These are phyloP conservation scores for Chrysoporthe deuterocubensis DNA, from an alignment of 2,329 filamentous ascomycete species.

Conservation along the genomic window DNA sequence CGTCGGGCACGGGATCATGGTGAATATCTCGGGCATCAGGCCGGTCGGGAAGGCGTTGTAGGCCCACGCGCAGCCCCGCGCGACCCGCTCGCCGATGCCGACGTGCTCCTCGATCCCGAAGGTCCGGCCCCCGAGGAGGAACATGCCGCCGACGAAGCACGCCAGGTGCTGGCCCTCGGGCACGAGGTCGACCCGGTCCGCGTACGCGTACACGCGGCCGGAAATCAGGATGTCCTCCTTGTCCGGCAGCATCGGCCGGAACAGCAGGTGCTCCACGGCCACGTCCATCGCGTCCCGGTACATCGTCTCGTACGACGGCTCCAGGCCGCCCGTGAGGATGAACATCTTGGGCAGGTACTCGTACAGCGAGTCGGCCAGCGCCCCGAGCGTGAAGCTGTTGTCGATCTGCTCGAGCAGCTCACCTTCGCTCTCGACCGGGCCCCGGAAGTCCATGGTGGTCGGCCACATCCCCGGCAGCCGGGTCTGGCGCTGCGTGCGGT, in stretches of 20 bases:
- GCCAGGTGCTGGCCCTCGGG: slow-evolving; percentile 47
- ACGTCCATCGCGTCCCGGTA: slow-evolving; percentile 65
- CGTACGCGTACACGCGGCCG: slow-evolving; percentile 42
- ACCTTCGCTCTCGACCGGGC: no score
- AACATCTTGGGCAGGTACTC: slow-evolving; percentile 67
- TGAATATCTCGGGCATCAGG: slow-evolving; percentile 62
- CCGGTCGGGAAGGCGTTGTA: slow-evolving; percentile 59
- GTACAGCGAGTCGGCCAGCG: slow-evolving; percentile 59
- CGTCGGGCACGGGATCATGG: slow-evolving; percentile 47
- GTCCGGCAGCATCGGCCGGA: slow-evolving; percentile 67
- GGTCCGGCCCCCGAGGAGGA: slow-evolving; percentile 49
- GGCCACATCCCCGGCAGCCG: no score
- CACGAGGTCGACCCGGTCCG: slow-evolving; percentile 35
- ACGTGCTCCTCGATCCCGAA: slow-evolving; percentile 52
- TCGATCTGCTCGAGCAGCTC: no score
- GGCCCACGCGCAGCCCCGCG: slow-evolving; percentile 62
- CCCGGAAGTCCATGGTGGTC: no score
- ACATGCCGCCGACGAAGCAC: slow-evolving; percentile 56
- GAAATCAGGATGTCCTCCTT: slow-evolving; percentile 67
- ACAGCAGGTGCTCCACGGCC: slow-evolving; percentile 66
- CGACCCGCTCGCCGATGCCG: slow-evolving; percentile 50
- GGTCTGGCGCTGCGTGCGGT: no score
- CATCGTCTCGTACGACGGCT: slow-evolving; percentile 64
- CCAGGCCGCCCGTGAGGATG: slow-evolving; percentile 67
- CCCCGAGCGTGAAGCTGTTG: slow-evolving; percentile 49